Evolutionary conservation across 768 basidiomycete species (phyloP).

Genomic region (Lentinus tigrinus): DNA sequence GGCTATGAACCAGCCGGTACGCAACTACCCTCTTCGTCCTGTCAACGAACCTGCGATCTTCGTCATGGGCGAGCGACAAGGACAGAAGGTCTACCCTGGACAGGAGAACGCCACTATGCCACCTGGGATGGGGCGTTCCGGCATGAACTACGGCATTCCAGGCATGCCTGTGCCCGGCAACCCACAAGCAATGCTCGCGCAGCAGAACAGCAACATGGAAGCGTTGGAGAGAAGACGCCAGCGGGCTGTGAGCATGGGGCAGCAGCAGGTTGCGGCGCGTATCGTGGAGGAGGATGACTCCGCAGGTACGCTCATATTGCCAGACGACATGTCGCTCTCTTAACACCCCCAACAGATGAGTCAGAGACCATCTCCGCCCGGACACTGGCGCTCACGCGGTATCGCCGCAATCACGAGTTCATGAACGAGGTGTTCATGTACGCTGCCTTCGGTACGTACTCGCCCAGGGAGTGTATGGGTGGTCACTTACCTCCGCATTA

Average conservation of each 20-base stretch:
- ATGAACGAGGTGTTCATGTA: conserved; percentile 82
- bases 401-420: conserved; percentile 77
- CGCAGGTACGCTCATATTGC: conserved; percentile 40
- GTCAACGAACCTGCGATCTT: conserved; percentile 67
- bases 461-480: background rate
- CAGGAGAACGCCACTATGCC: conserved; percentile 7
- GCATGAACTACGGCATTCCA: conserved; percentile 16
- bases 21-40: conserved; percentile 67
- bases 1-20: conserved; percentile 58
- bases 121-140: conserved; percentile 5
- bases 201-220: conserved; percentile 74
- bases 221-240: conserved; percentile 61
- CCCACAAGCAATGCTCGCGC: conserved; percentile 67
- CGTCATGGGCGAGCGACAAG: conserved; percentile 70
- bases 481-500: background rate
- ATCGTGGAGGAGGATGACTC: conserved; percentile 60
- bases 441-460: conserved; percentile 58
- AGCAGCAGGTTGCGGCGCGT: conserved; percentile 31
- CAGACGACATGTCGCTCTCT: too few relatives aligned
- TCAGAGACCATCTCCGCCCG: conserved; percentile 68
- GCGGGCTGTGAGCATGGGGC: conserved; percentile 40
- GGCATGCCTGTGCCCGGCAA: conserved; percentile 18
- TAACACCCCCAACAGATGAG: conserved; percentile 15
- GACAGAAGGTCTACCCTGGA: conserved; percentile 54
- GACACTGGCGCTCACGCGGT: conserved; percentile 68